Percentiles rank a stretch among this genome's conserved stretches.
These are phyloP conservation scores for Colletotrichum lupini DNA, from an alignment of 2,329 filamentous ascomycete species.

Conservation along the genomic window DNA sequence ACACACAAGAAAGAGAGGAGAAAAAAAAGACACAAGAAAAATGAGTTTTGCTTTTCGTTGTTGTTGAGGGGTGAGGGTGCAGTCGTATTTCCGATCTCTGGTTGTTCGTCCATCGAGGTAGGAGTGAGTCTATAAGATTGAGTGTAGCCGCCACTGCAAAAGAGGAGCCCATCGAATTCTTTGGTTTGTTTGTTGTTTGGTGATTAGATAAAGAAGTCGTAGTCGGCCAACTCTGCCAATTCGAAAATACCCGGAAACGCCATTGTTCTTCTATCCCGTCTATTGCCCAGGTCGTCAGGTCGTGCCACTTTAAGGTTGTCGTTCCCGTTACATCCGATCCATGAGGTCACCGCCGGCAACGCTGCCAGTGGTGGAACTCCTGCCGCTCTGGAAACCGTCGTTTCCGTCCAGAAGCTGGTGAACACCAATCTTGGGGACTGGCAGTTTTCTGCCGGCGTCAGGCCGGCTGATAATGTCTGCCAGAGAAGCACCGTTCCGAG, in stretches of 20 bases:
- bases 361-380: constrained; percentile 82
- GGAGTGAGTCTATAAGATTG: constrained; percentile 28
- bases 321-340: constrained; percentile 58
- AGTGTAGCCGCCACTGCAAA: constrained; percentile 9
- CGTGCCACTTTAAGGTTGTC: constrained; percentile 42
- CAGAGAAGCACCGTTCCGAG: constrained; percentile 79
- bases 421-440: constrained; percentile 89
- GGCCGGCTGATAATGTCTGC: constrained; percentile 92
- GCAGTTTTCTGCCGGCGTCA: constrained; percentile 89
- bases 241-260: constrained; percentile 44
- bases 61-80: constrained; percentile 9
- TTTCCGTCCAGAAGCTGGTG: constrained; percentile 82
- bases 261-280: constrained; percentile 51
- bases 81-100: constrained; percentile 30
- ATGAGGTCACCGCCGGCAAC: constrained; percentile 78
- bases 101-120: constrained; percentile 21
- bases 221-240: constrained; percentile 19
- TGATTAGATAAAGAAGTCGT: constrained; percentile 32
- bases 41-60: constrained; percentile 26
- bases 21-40: constrained; percentile 5
- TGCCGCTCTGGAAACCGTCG: constrained; percentile 76
- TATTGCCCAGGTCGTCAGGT: constrained; percentile 54
- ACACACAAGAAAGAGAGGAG: background rate
- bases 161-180: constrained; percentile 20
- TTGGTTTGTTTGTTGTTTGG: constrained; percentile 4